Percentiles rank a stretch among this genome's conserved stretches.
Evolutionary conservation across 139 green algal genomes (phyloP).

Genomic region (Deuterostichococcus epilithicus): DNA sequence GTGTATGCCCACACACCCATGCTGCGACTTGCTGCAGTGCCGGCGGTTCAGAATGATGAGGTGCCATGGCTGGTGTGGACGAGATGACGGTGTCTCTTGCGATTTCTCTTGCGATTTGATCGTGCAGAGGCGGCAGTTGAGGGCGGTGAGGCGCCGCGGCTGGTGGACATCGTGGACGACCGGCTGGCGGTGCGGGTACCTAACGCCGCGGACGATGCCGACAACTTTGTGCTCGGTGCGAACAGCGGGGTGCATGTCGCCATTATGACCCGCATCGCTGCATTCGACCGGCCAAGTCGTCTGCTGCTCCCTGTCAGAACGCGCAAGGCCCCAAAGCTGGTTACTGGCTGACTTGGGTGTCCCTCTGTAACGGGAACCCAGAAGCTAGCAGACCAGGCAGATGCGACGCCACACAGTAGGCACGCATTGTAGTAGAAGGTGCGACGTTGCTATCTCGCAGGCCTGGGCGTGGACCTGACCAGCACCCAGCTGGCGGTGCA

Average conservation of each 20-base stretch:
- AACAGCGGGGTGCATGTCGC: too few relatives aligned
- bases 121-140: neutral
- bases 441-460: neutral
- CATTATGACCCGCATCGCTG: too few relatives aligned
- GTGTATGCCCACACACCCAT: too few relatives aligned
- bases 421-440: neutral
- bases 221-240: conserved; percentile 55
- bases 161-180: conserved; percentile 43
- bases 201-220: conserved; percentile 33
- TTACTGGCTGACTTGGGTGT: too few relatives aligned
- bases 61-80: too few relatives aligned
- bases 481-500: conserved; percentile 2
- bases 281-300: too few relatives aligned
- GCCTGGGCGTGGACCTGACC: conserved; percentile 39
- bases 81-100: too few relatives aligned
- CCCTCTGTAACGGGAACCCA: too few relatives aligned
- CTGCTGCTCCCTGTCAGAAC: too few relatives aligned
- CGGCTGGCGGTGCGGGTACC: conserved; percentile 47
- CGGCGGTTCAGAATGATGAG: too few relatives aligned
- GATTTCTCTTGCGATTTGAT: neutral
- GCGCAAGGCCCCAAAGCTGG: too few relatives aligned
- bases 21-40: too few relatives aligned
- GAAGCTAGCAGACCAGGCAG: neutral
- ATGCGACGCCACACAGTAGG: neutral
- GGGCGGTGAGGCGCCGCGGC: neutral